Evolutionary conservation across 2,329 filamentous ascomycete species (phyloP), one percentile per base, ranked within the genome.

Genomic region (Ciborinia camelliae): DNA sequence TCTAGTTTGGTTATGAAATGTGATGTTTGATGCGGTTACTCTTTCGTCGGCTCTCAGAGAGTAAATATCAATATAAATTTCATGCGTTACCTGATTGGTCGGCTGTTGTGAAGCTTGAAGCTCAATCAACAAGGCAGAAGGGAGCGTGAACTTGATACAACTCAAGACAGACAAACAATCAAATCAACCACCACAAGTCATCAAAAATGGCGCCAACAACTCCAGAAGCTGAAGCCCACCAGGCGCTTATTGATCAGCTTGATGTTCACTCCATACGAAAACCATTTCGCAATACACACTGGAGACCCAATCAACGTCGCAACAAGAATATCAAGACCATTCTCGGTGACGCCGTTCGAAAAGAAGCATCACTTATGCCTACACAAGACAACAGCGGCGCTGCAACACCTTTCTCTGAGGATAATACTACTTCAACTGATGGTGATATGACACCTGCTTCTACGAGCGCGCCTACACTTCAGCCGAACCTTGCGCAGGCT

Each of bases 321-420:
- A 99, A 99, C 85, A 99, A 99, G 82, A 98, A 97, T 78, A 89
- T 98, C 78, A 98, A 98, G 79, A 91, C 96, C 72, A 95, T 99
- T 68, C 84, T 99, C 67, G 90, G 92, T 66, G 95, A 99, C 73
- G 91, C 90, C 15, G 86, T 90, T 28, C 89, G 92, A 71, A 91
- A 90, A 75, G 94, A 98, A 80, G 91, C 92, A n/a, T 96, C 92
- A 4, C 84, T 91, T 43, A 82, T 93, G 74, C 91, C 90, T 20
- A 97, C 86, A 1, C 89, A 91, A 75, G 89, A 90, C 74, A 90
- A 91, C 76, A 93, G 90, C 74, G 92, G 92, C 70, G 83, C 86
- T 62, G 91, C 85, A 8, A 96, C 93, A 1, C 89, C 90, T 68
- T 65, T 76, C 68, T 68, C 72, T 59, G 47, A 87, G 81, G 61